Conservation (phyloP, 1,284 basidiomycete species). For the Boletus sp. region DNA sequence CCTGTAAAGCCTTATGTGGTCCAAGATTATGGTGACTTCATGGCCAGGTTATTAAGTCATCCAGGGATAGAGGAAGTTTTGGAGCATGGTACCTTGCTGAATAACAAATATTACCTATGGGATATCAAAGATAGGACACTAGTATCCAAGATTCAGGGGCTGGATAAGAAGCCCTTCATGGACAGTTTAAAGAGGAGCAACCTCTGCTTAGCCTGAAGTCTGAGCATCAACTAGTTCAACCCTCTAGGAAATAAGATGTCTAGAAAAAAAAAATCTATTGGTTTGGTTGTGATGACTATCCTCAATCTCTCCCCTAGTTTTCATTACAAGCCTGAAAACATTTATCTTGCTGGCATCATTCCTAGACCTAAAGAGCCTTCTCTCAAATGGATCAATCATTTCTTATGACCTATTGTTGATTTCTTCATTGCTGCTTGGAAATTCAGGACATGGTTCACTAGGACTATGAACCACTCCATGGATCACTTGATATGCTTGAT, state of each 20-base stretch:
- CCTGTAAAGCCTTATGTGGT: constrained; percentile 33
- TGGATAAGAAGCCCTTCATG: constrained; percentile 30
- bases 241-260: constrained; percentile 36
- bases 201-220: constrained; percentile 26
- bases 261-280: constrained; percentile 38
- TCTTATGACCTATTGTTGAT: constrained; percentile 30
- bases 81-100: constrained; percentile 23
- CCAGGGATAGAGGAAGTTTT: constrained; percentile 34
- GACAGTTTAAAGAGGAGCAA: constrained; percentile 20
- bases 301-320: constrained; percentile 26
- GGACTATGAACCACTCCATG: neutral
- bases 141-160: constrained; percentile 32
- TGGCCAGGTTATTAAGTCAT: constrained; percentile 32
- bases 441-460: neutral
- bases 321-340: neutral
- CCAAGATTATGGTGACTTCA: constrained; percentile 39
- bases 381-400: constrained; percentile 25
- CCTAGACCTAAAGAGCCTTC: neutral
- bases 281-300: constrained; percentile 38
- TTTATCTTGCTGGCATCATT: neutral
- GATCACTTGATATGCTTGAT: neutral
- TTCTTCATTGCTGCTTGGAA: constrained; percentile 31
- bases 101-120: constrained; percentile 18
- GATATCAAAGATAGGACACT: constrained; percentile 39
- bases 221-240: constrained; percentile 47